These are phyloP conservation scores for Gymnopilus junonius DNA, from an alignment of 768 basidiomycete species.

Conservation along the genomic window DNA sequence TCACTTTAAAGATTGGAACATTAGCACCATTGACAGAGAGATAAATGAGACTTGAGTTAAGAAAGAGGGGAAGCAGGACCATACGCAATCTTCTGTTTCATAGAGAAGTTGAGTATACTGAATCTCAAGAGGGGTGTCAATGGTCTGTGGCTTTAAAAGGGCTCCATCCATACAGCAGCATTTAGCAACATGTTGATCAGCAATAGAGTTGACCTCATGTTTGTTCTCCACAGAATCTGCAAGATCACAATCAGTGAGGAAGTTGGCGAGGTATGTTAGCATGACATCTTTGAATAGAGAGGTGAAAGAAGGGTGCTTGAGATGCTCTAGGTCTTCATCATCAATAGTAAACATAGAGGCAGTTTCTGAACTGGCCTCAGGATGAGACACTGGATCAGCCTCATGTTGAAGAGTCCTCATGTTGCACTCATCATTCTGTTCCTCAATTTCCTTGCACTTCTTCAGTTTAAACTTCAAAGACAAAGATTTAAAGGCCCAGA, in stretches of 20 bases:
- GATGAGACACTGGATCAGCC: not conserved
- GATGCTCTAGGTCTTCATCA: not conserved
- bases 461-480: not conserved
- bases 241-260: not conserved
- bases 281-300: not conserved
- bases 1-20: not conserved
- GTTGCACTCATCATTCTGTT: not conserved
- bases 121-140: not conserved
- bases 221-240: not conserved
- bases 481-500: not conserved
- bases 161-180: not conserved
- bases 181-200: not conserved
- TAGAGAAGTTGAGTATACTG: not conserved
- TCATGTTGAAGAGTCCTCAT: not conserved
- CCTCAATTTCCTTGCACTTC: not conserved
- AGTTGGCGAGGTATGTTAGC: not conserved
- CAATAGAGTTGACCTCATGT: not conserved
- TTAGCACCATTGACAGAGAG: slow-evolving; percentile 21
- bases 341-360: slow-evolving; percentile 16
- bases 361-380: slow-evolving; percentile 9
- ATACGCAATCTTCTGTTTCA: slow-evolving; percentile 12
- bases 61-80: slow-evolving; percentile 30
- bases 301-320: not conserved
- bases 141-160: not conserved
- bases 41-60: slow-evolving; percentile 21